Conservation (phyloP, 2,329 filamentous ascomycete genomes). For the Dactylellina sp. region DNA sequence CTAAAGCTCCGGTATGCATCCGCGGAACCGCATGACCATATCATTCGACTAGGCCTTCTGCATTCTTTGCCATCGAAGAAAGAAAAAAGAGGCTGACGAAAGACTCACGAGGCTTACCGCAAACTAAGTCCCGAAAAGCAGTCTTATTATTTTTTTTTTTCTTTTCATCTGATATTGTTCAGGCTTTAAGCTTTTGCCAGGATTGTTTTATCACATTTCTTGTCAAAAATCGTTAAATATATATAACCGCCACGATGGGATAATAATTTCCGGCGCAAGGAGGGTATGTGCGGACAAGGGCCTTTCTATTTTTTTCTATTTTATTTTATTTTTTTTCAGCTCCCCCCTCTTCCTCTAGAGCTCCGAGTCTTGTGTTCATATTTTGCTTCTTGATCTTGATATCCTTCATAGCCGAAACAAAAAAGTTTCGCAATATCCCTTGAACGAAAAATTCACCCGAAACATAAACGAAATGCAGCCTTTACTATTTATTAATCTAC, state of each 20-base stretch:
- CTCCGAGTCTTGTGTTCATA: slow-evolving; percentile 36
- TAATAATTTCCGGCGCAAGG: slow-evolving; percentile 42
- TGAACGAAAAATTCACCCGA: background rate
- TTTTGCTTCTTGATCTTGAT: too few species aligned
- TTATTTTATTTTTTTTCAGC: slow-evolving; percentile 21
- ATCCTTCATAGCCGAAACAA: slow-evolving; percentile 26
- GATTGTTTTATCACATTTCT: slow-evolving; percentile 35
- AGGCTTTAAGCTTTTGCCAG: slow-evolving; percentile 32
- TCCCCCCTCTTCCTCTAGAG: slow-evolving; percentile 45
- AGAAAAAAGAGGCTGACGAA: slow-evolving; percentile 22
- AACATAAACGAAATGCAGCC: slow-evolving; percentile 32
- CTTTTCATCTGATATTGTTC: slow-evolving; percentile 54
- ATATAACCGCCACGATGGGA: slow-evolving; percentile 53
- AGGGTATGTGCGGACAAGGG: slow-evolving; percentile 51
- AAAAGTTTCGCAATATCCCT: slow-evolving; percentile 29
- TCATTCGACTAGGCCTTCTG: slow-evolving; percentile 47
- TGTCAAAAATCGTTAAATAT: slow-evolving; percentile 29
- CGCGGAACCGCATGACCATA: slow-evolving; percentile 56
- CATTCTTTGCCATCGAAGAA: slow-evolving; percentile 18
- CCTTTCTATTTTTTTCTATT: background rate
- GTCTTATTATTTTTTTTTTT: slow-evolving; percentile 20
- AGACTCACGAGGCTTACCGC: slow-evolving; percentile 45
- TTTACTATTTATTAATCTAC: slow-evolving; percentile 2
- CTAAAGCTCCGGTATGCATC: slow-evolving; percentile 45
- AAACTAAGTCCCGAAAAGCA: slow-evolving; percentile 11